Conservation (phyloP, 106 monocot genomes). For the Gastrodia elata region DNA sequence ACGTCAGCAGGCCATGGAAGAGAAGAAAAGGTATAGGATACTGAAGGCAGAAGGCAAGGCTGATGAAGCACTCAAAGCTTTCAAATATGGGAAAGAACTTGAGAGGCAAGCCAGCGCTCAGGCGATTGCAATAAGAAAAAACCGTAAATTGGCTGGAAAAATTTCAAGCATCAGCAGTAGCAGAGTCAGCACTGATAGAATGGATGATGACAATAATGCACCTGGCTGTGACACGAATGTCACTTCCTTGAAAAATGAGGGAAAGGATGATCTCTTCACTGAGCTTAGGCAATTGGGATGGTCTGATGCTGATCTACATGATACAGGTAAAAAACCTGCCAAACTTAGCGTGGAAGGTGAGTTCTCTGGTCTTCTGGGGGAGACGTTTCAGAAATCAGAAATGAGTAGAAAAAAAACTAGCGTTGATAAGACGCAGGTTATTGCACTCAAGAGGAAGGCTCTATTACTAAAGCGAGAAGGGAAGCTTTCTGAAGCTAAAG, state of each 20-base stretch:
- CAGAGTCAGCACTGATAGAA: constrained; percentile 14
- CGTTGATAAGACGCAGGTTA: constrained; percentile 62
- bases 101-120: constrained; percentile 83
- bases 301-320: constrained; percentile 73
- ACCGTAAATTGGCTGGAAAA: constrained; percentile 48
- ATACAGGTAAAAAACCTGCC: constrained; percentile 40
- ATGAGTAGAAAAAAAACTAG: constrained; percentile 19
- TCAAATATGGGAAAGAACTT: constrained; percentile 77
- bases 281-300: constrained; percentile 88
- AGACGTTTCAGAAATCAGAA: constrained; percentile 35
- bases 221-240: constrained; percentile 16
- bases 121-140: constrained; percentile 68
- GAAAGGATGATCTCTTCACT: constrained; percentile 53
- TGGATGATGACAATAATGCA: constrained; percentile 30
- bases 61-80: constrained; percentile 77
- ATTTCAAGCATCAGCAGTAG: constrained; percentile 23
- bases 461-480: constrained; percentile 80
- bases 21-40: constrained; percentile 68
- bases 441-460: constrained; percentile 76
- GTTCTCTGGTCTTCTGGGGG: constrained; percentile 55
- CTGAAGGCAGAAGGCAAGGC: constrained; percentile 78
- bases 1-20: constrained; percentile 66
- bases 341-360: constrained; percentile 72
- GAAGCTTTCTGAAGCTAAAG: constrained; percentile 90
- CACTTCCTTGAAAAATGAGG: constrained; percentile 18